Evolutionary conservation across 2,329 filamentous ascomycete genomes (phyloP).

Genomic region (Diaporthe caulivora): DNA sequence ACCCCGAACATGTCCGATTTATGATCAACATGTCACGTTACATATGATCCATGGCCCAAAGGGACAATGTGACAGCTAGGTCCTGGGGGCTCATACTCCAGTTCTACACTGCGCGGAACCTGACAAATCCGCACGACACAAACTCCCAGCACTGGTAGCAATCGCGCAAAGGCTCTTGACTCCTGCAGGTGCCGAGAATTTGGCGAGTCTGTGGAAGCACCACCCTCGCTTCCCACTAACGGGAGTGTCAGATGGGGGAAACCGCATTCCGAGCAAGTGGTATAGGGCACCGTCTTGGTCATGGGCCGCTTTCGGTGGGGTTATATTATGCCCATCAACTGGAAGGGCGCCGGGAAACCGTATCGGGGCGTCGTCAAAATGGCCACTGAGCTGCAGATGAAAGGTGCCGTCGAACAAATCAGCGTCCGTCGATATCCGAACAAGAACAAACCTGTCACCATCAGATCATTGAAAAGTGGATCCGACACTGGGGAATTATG

Average conservation of each 20-base stretch:
- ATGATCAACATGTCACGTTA: neutral
- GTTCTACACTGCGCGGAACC: neutral
- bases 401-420: neutral
- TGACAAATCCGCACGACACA: slow-evolving; percentile 4
- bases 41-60: neutral
- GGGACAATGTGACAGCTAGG: neutral
- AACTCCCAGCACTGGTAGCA: neutral
- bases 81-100: neutral
- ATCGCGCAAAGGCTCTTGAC: neutral
- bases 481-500: too few relatives aligned
- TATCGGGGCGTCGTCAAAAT: neutral
- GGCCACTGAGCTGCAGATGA: neutral
- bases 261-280: neutral
- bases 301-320: neutral
- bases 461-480: neutral
- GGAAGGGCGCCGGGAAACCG: accelerated
- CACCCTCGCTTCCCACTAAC: neutral
- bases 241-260: neutral
- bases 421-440: neutral
- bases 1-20: neutral
- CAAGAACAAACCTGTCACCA: accelerated
- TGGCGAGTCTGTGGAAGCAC: neutral
- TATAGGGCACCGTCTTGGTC: neutral
- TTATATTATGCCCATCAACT: too few relatives aligned
- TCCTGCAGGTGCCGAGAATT: neutral